These are phyloP conservation scores for Cephaloascus albidus DNA, from an alignment of 805 yeast genomes.

Conservation along the genomic window DNA sequence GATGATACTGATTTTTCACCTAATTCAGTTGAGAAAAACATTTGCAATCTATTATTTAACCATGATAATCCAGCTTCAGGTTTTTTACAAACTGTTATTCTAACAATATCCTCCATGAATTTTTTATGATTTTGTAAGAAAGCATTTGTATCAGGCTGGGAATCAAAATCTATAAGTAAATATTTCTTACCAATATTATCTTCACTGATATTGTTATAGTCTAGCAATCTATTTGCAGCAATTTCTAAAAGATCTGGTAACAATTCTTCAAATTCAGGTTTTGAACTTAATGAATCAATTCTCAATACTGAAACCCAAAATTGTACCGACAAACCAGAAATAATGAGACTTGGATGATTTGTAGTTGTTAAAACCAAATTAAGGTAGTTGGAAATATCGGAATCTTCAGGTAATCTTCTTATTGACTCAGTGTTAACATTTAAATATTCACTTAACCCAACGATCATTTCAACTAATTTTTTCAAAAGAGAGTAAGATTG, in stretches of 20 bases:
- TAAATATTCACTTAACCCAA: slow-evolving; percentile 73
- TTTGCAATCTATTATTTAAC: slow-evolving; percentile 66
- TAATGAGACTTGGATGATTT: slow-evolving; percentile 75
- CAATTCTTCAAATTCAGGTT: slow-evolving; percentile 41
- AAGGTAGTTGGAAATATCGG: slow-evolving; percentile 63
- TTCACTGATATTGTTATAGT: slow-evolving; percentile 60
- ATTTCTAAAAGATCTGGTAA: slow-evolving; percentile 65
- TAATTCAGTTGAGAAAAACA: slow-evolving; percentile 59
- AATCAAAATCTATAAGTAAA: slow-evolving; percentile 82
- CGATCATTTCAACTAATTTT: slow-evolving; percentile 89
- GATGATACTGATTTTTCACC: slow-evolving; percentile 58
- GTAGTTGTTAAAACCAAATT: slow-evolving; percentile 74
- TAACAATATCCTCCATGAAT: slow-evolving; percentile 81
- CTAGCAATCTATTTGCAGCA: slow-evolving; percentile 70
- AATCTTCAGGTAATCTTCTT: slow-evolving; percentile 31
- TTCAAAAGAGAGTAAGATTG: slow-evolving; percentile 72
- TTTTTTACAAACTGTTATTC: slow-evolving; percentile 78
- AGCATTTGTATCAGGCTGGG: slow-evolving; percentile 66
- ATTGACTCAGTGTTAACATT: slow-evolving; percentile 25
- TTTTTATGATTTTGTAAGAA: slow-evolving; percentile 76
- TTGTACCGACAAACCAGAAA: slow-evolving; percentile 83
- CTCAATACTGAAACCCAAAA: slow-evolving; percentile 91
- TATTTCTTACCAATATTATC: slow-evolving; percentile 56
- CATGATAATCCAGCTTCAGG: slow-evolving; percentile 77
- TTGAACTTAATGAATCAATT: slow-evolving; percentile 61